These are phyloP conservation scores for Colletotrichum tabaci DNA, from an alignment of 2,329 filamentous ascomycete species.

Conservation along the genomic window DNA sequence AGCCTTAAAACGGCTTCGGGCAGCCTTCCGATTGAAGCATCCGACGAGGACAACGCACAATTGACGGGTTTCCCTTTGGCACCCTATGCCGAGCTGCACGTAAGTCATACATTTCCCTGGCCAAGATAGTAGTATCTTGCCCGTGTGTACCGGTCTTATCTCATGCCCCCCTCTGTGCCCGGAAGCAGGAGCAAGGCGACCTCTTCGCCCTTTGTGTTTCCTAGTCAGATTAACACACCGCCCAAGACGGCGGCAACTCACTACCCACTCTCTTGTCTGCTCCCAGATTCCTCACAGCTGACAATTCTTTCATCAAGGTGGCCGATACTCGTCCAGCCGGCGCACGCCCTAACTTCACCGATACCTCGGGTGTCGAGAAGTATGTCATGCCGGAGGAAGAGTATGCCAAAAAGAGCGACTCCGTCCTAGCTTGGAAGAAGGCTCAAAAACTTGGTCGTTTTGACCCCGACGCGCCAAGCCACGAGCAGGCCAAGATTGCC, in stretches of 20 bases:
- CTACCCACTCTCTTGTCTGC: not conserved
- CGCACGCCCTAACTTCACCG: constrained; percentile 84
- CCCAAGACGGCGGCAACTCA: not conserved
- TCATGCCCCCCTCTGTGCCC: constrained; percentile 12
- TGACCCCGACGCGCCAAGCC: constrained; percentile 84
- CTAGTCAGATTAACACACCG: not conserved
- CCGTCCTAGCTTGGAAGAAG: constrained; percentile 96
- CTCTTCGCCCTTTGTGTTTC: not conserved
- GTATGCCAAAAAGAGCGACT: constrained; percentile 89
- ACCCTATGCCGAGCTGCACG: constrained; percentile 84
- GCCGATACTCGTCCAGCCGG: constrained; percentile 83
- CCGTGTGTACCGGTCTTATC: constrained; percentile 22
- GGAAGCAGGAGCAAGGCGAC: not conserved
- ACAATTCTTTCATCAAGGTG: constrained; percentile 68
- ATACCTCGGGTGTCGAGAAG: constrained; percentile 87
- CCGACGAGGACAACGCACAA: constrained; percentile 79
- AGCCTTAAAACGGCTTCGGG: constrained; percentile 77
- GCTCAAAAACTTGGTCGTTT: constrained; percentile 96
- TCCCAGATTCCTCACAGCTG: not conserved
- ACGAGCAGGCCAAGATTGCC: constrained; percentile 80
- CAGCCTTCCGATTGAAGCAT: constrained; percentile 75
- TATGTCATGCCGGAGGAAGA: constrained; percentile 89
- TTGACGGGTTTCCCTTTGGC: constrained; percentile 77
- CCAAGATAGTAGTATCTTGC: not conserved
- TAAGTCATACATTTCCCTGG: constrained; percentile 64